phyloP scores from a whole-genome alignment of 768 basidiomycete species.

The Tricholoma saponaceum region DNA sequence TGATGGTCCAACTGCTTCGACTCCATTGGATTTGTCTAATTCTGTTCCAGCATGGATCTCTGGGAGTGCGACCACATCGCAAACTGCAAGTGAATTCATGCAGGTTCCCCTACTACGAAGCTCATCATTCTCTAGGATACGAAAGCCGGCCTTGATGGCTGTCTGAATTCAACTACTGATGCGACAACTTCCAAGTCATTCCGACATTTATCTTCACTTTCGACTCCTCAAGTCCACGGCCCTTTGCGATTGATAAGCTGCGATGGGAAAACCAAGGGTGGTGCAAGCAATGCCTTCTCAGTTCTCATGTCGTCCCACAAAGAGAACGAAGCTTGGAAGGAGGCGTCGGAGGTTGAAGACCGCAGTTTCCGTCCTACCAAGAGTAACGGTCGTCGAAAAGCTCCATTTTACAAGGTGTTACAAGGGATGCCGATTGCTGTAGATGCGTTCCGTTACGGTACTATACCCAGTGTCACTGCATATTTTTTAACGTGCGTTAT shows the following conservation, averaged over 20 bases:
- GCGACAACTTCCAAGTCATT: constrained; percentile 1
- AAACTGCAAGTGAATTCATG: constrained; percentile 9
- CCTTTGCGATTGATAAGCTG: constrained; percentile 13
- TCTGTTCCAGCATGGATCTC: constrained; percentile 16
- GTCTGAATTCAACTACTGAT: constrained; percentile 31
- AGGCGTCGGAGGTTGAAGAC: constrained; percentile 56
- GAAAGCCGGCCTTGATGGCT: constrained; percentile 33
- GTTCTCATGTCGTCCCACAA: constrained; percentile 87
- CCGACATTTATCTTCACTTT: constrained; percentile 7
- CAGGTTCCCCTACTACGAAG: not conserved
- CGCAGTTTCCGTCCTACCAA: constrained; percentile 42
- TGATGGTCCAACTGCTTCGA: constrained; percentile 11
- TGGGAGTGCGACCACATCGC: constrained; percentile 24
- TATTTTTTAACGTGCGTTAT: constrained; percentile 81
- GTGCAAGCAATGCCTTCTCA: constrained; percentile 52
- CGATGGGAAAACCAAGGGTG: constrained; percentile 14
- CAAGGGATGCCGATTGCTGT: constrained; percentile 98
- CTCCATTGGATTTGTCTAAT: not conserved
- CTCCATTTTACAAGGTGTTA: constrained; percentile 94
- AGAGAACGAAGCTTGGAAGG: constrained; percentile 83
- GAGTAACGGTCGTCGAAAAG: constrained; percentile 56
- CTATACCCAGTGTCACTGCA: constrained; percentile 83
- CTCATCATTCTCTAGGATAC: not conserved
- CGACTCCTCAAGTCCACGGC: constrained; percentile 12
- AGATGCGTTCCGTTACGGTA: constrained; percentile 94